Percentiles rank a stretch among this genome's conserved stretches.
These are phyloP conservation scores for Plenodomus tracheiphilus DNA, from an alignment of 2,329 filamentous ascomycete species.

Conservation along the genomic window DNA sequence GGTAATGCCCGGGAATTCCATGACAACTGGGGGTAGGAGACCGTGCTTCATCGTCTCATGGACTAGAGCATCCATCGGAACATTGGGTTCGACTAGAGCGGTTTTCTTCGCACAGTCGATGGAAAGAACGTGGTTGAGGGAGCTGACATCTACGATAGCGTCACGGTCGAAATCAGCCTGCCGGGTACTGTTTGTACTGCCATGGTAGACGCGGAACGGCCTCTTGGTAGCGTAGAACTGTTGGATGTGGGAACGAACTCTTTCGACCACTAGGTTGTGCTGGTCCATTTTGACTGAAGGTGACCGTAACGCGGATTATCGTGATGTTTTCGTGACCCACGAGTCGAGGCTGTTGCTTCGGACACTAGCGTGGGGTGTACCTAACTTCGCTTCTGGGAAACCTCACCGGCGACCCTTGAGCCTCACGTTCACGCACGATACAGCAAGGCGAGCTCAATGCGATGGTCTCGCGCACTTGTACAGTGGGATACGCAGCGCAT, in stretches of 20 bases:
- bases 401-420: background rate
- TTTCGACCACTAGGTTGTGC: conserved; percentile 27
- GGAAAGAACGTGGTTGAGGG: conserved; percentile 63
- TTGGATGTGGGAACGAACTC: conserved; percentile 22
- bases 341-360: background rate
- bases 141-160: conserved; percentile 65
- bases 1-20: conserved; percentile 74
- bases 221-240: conserved; percentile 32
- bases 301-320: background rate
- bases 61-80: conserved; percentile 67
- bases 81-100: conserved; percentile 69
- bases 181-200: conserved; percentile 75
- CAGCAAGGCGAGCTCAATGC: background rate
- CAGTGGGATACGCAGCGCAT: background rate
- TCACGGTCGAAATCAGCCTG: conserved; percentile 46
- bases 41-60: conserved; percentile 58
- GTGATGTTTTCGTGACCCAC: background rate
- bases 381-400: background rate
- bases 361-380: background rate
- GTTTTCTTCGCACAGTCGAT: conserved; percentile 58
- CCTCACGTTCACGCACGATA: background rate
- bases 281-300: conserved; percentile 18
- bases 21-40: conserved; percentile 66
- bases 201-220: conserved; percentile 63
- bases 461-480: background rate